Evolutionary conservation across 2,329 filamentous ascomycete species (phyloP), one percentile per base, ranked within the genome.

Genomic region (Diaporthe sp.): DNA sequence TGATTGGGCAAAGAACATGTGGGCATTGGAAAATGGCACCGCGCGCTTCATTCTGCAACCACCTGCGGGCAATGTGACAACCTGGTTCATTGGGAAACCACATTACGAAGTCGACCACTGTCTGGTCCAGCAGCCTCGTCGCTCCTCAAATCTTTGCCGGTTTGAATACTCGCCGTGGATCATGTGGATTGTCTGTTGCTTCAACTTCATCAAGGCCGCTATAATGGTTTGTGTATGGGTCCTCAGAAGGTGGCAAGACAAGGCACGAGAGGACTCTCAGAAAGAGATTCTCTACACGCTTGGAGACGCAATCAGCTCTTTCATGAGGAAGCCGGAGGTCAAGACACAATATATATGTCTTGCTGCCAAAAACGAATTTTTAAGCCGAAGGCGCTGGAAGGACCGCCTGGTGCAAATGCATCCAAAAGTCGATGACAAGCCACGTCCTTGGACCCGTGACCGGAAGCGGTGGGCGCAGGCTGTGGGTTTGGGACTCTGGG

Each of bases 1-100:
- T 58, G 74, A 79, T 55, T 80, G 79, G 79, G 76, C 75, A 13
- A 81, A 82, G 75, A 79, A 81, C 67, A 76, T 80, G 73, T 82
- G 79, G 81, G 79, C 80, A 9, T 31, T 79, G 13, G 74, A 68
- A 13, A 81, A 81, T 28, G 79, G 81, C 13, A 77, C 77, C 0
- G 28, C 49, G 2, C 12, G 8, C 1, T 73, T 68, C 8, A 5
- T 75, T 17, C 67, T 77, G 7, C 65, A n/a, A 22, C 46, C 58
- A 22, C 77, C 76, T 3, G 46, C 59, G 8, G 34, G 65, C 3
- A 78, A 77, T 2, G 75, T 80, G 3, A 78, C 76, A 3, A 77
- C 61, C 8, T 73, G 78, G 72, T 79, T 53, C 37, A 75, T 81
- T 22, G 80, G 80, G 1, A 77, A 77, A 19, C 75, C 72, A 1